phyloP scores from a whole-genome alignment of 441 rosid genomes.

The Erysimum pusillum region DNA sequence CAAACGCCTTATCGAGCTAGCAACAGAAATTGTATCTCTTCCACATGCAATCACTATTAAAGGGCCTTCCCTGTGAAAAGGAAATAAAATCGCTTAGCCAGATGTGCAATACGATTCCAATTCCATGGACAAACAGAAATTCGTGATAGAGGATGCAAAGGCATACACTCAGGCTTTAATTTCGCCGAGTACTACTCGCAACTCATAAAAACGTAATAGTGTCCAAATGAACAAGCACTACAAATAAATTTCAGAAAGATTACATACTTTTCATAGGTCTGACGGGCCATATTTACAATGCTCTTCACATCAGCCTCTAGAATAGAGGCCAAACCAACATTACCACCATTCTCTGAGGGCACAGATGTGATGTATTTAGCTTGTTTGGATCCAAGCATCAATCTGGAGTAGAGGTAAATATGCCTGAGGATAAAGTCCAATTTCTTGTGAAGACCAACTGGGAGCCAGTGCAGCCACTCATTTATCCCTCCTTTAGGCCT shows the following conservation, averaged over 20 bases:
- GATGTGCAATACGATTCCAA: not conserved
- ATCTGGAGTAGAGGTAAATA: constrained; percentile 60
- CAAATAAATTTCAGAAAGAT: not conserved
- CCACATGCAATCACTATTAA: constrained; percentile 93
- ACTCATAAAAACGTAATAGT: constrained; percentile 10
- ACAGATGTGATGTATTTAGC: constrained; percentile 47
- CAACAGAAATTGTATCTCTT: constrained; percentile 77
- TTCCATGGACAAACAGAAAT: constrained; percentile 2
- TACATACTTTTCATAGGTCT: constrained; percentile 79
- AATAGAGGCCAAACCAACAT: constrained; percentile 69
- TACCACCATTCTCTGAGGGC: constrained; percentile 61
- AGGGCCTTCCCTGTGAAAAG: constrained; percentile 81
- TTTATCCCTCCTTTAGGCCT: constrained; percentile 93
- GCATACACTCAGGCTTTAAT: not conserved
- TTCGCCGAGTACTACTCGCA: not conserved
- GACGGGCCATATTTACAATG: constrained; percentile 77
- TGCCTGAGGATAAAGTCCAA: constrained; percentile 61
- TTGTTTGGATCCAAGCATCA: constrained; percentile 51
- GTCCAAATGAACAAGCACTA: not conserved
- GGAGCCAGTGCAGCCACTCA: constrained; percentile 95
- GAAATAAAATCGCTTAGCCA: constrained; percentile 26
- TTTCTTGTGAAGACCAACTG: constrained; percentile 81
- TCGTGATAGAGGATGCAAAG: not conserved
- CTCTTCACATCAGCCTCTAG: constrained; percentile 84
- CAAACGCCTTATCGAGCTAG: constrained; percentile 83